A percentile compares a stretch with the other conserved stretches of the same genome.
Evolutionary conservation across 1,284 basidiomycete species (phyloP).

Genomic region (Ceratobasidium sp.): DNA sequence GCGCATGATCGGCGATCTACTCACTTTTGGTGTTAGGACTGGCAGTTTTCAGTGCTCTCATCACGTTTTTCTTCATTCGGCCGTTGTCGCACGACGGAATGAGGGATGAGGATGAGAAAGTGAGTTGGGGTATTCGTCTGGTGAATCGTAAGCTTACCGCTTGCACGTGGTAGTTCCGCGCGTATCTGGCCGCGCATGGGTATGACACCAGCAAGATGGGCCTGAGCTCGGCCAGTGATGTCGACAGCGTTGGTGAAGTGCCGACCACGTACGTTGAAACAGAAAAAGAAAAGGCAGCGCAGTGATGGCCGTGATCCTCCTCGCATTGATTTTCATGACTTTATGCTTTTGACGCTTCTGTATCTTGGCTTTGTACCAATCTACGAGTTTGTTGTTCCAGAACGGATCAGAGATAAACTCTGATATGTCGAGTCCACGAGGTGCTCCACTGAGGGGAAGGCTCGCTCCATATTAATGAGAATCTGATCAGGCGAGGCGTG

Average conservation of each 20-base stretch:
- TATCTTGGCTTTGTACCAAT: background rate
- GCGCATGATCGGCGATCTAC: background rate
- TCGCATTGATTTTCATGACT: background rate
- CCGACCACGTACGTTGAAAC: slow-evolving; percentile 15
- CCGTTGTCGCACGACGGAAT: slow-evolving; percentile 85
- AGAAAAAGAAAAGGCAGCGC: slow-evolving; percentile 25
- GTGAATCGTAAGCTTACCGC: slow-evolving; percentile 12
- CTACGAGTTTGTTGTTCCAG: background rate
- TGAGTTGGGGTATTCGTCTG: slow-evolving; percentile 55
- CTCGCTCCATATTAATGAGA: background rate
- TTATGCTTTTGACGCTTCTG: slow-evolving; percentile 15
- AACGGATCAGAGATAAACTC: background rate
- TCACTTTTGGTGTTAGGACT: slow-evolving; percentile 63
- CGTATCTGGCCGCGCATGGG: slow-evolving; percentile 80
- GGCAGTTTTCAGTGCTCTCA: slow-evolving; percentile 80
- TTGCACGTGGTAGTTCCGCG: slow-evolving; percentile 71
- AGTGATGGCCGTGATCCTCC: background rate
- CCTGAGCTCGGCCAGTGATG: slow-evolving; percentile 29
- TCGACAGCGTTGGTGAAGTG: slow-evolving; percentile 47
- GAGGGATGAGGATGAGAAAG: slow-evolving; percentile 77
- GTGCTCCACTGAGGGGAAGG: background rate
- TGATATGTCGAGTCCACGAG: background rate
- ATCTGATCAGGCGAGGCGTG: background rate
- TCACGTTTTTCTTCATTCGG: slow-evolving; percentile 81
- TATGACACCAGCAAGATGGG: slow-evolving; percentile 83